A percentile compares a stretch with the other conserved stretches of the same genome.
Evolutionary conservation across 2,329 filamentous ascomycete genomes (phyloP).

Genomic region (Fusarium tupiense): DNA sequence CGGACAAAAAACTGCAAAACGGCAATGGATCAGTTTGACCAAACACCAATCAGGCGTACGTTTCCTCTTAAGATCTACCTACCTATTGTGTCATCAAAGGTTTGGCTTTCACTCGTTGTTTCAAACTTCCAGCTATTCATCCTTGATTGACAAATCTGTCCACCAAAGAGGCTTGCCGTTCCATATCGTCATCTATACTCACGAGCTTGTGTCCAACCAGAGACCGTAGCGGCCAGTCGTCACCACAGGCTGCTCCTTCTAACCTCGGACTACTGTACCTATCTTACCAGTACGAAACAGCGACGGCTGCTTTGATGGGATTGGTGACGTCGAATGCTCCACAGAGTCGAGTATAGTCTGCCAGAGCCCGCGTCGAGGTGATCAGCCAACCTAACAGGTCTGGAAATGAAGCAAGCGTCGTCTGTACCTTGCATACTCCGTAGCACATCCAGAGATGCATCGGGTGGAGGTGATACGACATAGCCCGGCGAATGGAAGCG

Average conservation of each 20-base stretch:
- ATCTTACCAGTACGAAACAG: conserved; percentile 9
- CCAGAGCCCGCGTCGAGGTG: conserved; percentile 31
- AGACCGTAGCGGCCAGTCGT: conserved; percentile 21
- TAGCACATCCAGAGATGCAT: conserved; percentile 35
- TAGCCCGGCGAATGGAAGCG: conserved; percentile 45
- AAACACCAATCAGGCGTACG: background rate
- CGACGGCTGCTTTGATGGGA: conserved; percentile 19
- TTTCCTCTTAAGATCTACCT: background rate
- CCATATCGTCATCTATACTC: conserved; percentile 7
- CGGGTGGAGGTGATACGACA: conserved; percentile 44
- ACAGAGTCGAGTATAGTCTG: conserved; percentile 25
- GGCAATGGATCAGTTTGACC: conserved; percentile 7
- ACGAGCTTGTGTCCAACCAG: conserved; percentile 29
- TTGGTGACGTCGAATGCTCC: conserved; percentile 39
- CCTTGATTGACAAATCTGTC: conserved; percentile 18
- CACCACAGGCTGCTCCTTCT: conserved; percentile 31
- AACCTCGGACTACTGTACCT: background rate
- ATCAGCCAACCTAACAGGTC: conserved; percentile 21
- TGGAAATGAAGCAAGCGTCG: conserved; percentile 29
- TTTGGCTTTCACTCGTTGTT: conserved; percentile 27
- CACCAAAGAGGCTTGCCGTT: conserved; percentile 24
- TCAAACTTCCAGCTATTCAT: conserved; percentile 19
- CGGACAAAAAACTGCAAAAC: conserved; percentile 9
- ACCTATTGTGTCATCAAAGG: conserved; percentile 11
- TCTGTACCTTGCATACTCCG: conserved; percentile 41